A percentile compares a stretch with the other conserved stretches of the same genome.
These are phyloP conservation scores for Halenospora varia DNA, from an alignment of 495 filamentous ascomycete genomes.

Conservation along the genomic window DNA sequence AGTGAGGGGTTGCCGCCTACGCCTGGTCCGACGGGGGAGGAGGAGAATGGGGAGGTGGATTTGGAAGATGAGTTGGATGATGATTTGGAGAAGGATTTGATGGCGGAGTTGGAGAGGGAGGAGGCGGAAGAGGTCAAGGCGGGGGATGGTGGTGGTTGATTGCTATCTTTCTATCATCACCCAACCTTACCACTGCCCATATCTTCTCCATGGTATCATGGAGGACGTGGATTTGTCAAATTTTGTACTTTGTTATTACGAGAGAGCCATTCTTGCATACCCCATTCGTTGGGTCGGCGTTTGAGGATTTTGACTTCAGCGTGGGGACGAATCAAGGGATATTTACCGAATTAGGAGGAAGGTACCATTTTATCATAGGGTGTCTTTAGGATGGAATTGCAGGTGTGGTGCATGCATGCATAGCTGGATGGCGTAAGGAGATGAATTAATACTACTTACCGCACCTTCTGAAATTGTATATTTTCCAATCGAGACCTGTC, in stretches of 20 bases:
- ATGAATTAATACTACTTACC: neutral
- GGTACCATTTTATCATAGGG: neutral
- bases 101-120: conserved; percentile 59
- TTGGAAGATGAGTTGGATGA: conserved; percentile 52
- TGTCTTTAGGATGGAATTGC: neutral
- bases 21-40: conserved; percentile 45
- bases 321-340: too few species aligned
- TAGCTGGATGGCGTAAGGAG: conserved; percentile 11
- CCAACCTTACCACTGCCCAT: neutral
- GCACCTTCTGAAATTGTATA: too few species aligned
- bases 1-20: conserved; percentile 31
- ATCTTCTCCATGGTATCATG: too few species aligned
- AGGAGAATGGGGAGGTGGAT: conserved; percentile 39
- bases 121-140: conserved; percentile 23
- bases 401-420: conserved; percentile 5
- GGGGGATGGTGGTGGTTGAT: conserved; percentile 2
- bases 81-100: conserved; percentile 62
- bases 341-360: too few species aligned
- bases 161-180: neutral
- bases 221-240: too few species aligned
- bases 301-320: too few species aligned
- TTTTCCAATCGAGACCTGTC: too few species aligned
- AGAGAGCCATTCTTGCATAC: neutral
- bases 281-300: conserved; percentile 7
- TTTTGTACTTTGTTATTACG: too few species aligned